Evolutionary conservation across 2,329 filamentous ascomycete genomes (phyloP).

Genomic region (Fusarium xyrophilum): DNA sequence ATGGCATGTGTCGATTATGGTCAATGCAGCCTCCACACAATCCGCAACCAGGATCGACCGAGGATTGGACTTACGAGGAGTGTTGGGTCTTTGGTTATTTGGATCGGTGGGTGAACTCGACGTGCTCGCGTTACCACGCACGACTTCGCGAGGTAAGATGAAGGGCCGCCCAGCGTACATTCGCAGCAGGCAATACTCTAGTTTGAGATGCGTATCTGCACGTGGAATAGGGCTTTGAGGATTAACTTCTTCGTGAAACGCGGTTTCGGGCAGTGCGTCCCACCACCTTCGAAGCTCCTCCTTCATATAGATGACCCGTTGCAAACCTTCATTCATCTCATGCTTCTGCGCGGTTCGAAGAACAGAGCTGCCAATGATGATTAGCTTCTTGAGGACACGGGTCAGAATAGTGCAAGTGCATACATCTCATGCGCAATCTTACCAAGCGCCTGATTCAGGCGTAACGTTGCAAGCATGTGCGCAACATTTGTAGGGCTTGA

Average conservation of each 20-base stretch:
- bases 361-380: conserved; percentile 40
- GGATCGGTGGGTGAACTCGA: conserved; percentile 44
- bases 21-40: conserved; percentile 60
- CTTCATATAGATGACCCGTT: conserved; percentile 47
- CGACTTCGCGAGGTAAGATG: conserved; percentile 50
- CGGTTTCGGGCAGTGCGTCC: conserved; percentile 46
- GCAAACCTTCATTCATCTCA: conserved; percentile 45
- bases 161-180: conserved; percentile 63
- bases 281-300: conserved; percentile 50
- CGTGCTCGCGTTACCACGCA: conserved; percentile 40
- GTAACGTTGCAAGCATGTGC: conserved; percentile 54
- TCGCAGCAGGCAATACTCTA: conserved; percentile 60
- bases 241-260: conserved; percentile 49
- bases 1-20: conserved; percentile 58
- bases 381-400: conserved; percentile 10
- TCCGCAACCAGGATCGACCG: conserved; percentile 55
- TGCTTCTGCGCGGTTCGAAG: conserved; percentile 45
- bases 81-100: conserved; percentile 39
- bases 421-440: conserved; percentile 51
- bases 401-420: conserved; percentile 10
- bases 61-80: conserved; percentile 43
- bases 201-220: conserved; percentile 57
- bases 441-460: conserved; percentile 47
- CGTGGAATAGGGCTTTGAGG: conserved; percentile 52
- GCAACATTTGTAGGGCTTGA: conserved; percentile 52